Base-by-base conservation (phyloP, 2,329 filamentous ascomycete species). In the Graphilbum sp. region DNA sequence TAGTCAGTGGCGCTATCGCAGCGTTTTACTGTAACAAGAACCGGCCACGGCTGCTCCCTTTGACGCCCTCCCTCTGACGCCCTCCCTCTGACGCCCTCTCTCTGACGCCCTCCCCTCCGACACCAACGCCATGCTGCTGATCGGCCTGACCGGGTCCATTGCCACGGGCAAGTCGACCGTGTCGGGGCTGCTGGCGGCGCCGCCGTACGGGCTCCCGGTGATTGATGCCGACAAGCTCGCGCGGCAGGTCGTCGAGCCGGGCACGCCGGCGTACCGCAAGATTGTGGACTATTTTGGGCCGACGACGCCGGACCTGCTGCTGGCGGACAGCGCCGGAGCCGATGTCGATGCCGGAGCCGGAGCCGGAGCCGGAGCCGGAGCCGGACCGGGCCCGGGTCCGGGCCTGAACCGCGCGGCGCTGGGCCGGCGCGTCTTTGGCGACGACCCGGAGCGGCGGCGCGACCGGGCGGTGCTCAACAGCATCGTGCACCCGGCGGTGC, bases 131-230 rank as follows among this genome's bases (percentile, higher is more conserved):
- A 96, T 96, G 90, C 73, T 96, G 35, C 76, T 98, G 52, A 86
- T 98, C 50, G 90, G 90, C 41, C 75, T 98, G 20, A 98, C 90
- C 9, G 90, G 90, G 55, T 94, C 87, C 43, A 96, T 98, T 54
- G 90, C 90, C 43, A 98, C 90, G 6, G 90, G 90, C 56, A 98
- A 98, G 71, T 94, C 88, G 34, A 98, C 88, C 47, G 86, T 95
- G 39, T 94, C 90, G 21, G 67, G 70, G 30, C 70, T 94, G 49
- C 81, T 98, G 50, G 75, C 80, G 36, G 67, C 73, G 5, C 66
- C 82, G 5, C 90, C 88, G 0, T 82, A 95, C 65, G 79, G 73
- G 43, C 71, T 98, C 44, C 87, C 90, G 50, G 71, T 98, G 49
- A 79, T 98, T 62, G 90, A 98, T 54, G 88, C 90, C 54, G 90